Evolutionary conservation across 768 basidiomycete genomes (phyloP), one percentile per base, ranked within the genome.

Genomic region (Clitopilus passeckerianus): DNA sequence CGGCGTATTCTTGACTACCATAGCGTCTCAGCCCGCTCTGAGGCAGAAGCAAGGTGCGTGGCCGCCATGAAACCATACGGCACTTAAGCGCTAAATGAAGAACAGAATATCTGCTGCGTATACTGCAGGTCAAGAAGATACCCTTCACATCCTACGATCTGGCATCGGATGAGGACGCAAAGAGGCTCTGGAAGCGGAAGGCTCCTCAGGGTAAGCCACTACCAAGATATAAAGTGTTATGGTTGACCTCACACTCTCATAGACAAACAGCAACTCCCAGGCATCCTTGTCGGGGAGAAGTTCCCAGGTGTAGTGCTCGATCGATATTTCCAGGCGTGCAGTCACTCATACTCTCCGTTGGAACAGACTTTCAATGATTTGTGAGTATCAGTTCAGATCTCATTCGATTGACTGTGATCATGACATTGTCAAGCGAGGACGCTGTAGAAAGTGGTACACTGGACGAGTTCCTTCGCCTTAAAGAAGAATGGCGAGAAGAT

Each of bases 261-360:
- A 91, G 93, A 86, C 69, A 92, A 93, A 64, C 90, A 91, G 63
- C 90, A 91, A 64, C 77, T 94, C 4, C 92, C 92, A 22, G 93
- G 92, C 2, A 86, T 93, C 43, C 83, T 94, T 6, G 81, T 94
- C 35, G 92, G 92, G 3, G 84, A 84, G 35, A 80, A 77, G 59
- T 94, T 83, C 67, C 86, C 86, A 53, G 92, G 92, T 27, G 91
- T 93, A 74, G 62, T 52, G 57, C 30, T 12, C 30, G 61, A 61
- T 30, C 61, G 43, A 20, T 55, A 63, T 59, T 53, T 57, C 7
- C 27, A 30, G 27, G 27, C 27, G 27, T 30, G 27, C 27, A 7
- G 27, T 30, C 27, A 30, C 27, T 30, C 27, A 30, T 30, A 30
- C 3, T 30, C 27, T 53, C 46, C 56, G 50, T 59, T 24, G 24